Base-by-base conservation (phyloP, 805 yeast genomes). In the Lachancea sp. region DNA sequence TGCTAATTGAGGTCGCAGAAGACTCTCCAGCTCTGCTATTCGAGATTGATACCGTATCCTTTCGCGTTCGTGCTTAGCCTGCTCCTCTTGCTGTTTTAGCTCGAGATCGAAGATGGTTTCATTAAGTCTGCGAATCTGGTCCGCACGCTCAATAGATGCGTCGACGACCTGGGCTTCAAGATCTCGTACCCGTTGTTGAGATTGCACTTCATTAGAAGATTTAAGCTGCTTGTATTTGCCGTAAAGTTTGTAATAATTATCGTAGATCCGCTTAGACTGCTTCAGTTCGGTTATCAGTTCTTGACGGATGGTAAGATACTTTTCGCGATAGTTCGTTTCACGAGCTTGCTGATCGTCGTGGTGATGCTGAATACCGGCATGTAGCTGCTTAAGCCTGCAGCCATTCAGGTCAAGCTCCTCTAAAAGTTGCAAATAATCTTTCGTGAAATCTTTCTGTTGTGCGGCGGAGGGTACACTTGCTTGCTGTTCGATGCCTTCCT, bases 251-350 rank as follows among this genome's bases (percentile, higher is more conserved):
- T 55, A 60, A 35, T 58, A 64, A 9, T 65, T 60, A 40, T 66
- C 69, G 40, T 57, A 64, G 4, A 64, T 38, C 40, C 51, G 50
- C 38, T 63, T 60, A 4, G 62, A 54, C 32, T 62, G 61, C 40
- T 54, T 55, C 42, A 65, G 47, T 43, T 64, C 69, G 8, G 46
- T 37, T 5, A 60, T 54, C 28, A 64, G 53, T 36, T 65, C 69
- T 19, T 49, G 41, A 24, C 58, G 50, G 5, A 63, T 42, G 5
- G 51, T 44, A 6, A 45, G 36, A 38, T 63, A 63, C 32, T 61
- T 55, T 4, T 38, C 35, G 24, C 52, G 46, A 29, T 42, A 51
- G 17, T 41, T 36, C 12, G 43, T 33, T 36, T 49, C 51, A 24
- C 38, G 28, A 16, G 30, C 30, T 24, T 40, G 35, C 9, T 38